These are phyloP conservation scores for Gastrodia elata DNA, from an alignment of 106 monocot species.

Conservation along the genomic window DNA sequence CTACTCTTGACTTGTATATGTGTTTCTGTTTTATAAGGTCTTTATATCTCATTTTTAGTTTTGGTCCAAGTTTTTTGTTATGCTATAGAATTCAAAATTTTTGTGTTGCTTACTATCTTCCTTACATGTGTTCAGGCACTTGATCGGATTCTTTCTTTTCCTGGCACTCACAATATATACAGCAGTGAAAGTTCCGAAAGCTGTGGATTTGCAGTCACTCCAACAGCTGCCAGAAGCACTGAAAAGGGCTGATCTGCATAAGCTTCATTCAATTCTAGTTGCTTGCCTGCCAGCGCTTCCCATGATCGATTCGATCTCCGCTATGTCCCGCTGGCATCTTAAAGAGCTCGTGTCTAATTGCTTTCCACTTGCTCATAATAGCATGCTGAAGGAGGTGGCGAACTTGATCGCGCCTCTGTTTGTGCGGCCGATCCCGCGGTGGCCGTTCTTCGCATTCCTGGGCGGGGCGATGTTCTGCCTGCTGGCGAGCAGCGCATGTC, in stretches of 20 bases:
- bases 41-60: no score
- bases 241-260: slow-evolving; percentile 64
- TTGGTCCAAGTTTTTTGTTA: no score
- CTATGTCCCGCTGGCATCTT: slow-evolving; percentile 55
- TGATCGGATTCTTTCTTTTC: slow-evolving; percentile 97
- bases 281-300: slow-evolving; percentile 63
- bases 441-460: slow-evolving; percentile 92
- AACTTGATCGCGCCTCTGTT: slow-evolving; percentile 47
- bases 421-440: slow-evolving; percentile 52
- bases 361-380: slow-evolving; percentile 50
- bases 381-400: slow-evolving; percentile 49
- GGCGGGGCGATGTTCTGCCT: slow-evolving; percentile 98
- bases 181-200: slow-evolving; percentile 63
- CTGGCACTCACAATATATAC: slow-evolving; percentile 88
- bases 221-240: slow-evolving; percentile 45
- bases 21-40: no score
- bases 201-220: slow-evolving; percentile 62
- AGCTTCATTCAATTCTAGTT: slow-evolving; percentile 55
- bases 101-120: background rate
- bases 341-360: slow-evolving; percentile 59
- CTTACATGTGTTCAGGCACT: slow-evolving; percentile 43
- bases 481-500: slow-evolving; percentile 87
- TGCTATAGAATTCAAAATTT: no score
- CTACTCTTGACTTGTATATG: no score
- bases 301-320: slow-evolving; percentile 43